Evolutionary conservation across 1,284 basidiomycete genomes (phyloP), one percentile per base, ranked within the genome.

Genomic region (Trametes pubescens): DNA sequence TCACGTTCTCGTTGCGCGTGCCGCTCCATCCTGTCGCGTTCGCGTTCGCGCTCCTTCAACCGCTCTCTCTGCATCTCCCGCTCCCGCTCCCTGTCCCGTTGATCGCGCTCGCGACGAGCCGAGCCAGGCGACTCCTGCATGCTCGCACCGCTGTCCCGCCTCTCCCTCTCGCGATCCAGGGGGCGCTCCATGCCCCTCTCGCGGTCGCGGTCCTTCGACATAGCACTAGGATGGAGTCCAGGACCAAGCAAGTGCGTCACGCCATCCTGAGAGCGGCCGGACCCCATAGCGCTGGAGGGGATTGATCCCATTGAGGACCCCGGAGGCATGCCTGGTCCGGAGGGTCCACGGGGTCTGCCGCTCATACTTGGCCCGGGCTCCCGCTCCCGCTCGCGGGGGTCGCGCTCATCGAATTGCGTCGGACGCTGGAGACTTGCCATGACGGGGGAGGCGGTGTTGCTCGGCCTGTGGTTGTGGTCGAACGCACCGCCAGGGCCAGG

Each of bases 391-490:
- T 69, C 68, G n/a, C 66, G 68, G 16, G 56, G 49, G 44, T 69
- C 65, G 18, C 66, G 68, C 9, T 69, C 66, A 54, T 70, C 65
- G 64, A 60, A 69, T 6, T 63, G 58, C 18, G 57, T 38, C 43
- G 74, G 72, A 5, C 71, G 70, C 60, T 73, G 74, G 32, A 78
- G 64, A 55, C 75, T 74, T 7, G 72, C 74, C 77, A 77, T 77
- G 47, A 72, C 74, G 10, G 75, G 74, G 11, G 73, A 71, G 26
- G 59, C 63, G 4, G 57, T 64, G 6, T 58, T 66, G 58, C 61
- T 53, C 22, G 54, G 58, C 47, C 44, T 64, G 46, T 57, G 49
- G 48, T n/a, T 8, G 26, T 29, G 51, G 55, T 62, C 72, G 62
- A 52, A 69, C 22, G 61, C 59, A 16, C 65, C 65, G 26, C 69